These are phyloP conservation scores for Ustilago tritici DNA, from an alignment of 1,284 basidiomycete genomes.

Conservation along the genomic window DNA sequence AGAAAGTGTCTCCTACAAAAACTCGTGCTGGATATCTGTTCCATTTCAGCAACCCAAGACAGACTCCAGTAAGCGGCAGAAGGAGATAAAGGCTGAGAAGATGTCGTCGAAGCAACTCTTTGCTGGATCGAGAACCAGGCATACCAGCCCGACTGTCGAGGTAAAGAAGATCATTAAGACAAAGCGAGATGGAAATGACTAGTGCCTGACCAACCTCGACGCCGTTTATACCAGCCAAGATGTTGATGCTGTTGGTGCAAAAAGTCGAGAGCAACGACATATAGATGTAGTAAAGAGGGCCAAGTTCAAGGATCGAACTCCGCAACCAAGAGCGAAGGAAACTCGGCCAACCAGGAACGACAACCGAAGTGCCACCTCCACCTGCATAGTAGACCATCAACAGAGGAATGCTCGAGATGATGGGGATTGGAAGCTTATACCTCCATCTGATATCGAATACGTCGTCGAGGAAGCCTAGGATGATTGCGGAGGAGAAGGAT, in stretches of 20 bases:
- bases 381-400: slow-evolving; percentile 97
- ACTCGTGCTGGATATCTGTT: slow-evolving; percentile 84
- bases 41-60: slow-evolving; percentile 77
- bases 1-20: slow-evolving; percentile 97
- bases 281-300: slow-evolving; percentile 94
- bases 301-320: slow-evolving; percentile 88
- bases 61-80: slow-evolving; percentile 91
- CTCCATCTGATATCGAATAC: slow-evolving; percentile 99
- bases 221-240: slow-evolving; percentile 96
- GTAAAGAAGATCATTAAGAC: slow-evolving; percentile 91
- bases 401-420: slow-evolving; percentile 93
- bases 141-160: slow-evolving; percentile 55
- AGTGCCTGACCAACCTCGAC: slow-evolving; percentile 90
- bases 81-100: slow-evolving; percentile 96
- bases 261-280: slow-evolving; percentile 96
- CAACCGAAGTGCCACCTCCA: slow-evolving; percentile 90
- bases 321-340: slow-evolving; percentile 70
- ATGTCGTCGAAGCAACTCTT: slow-evolving; percentile 87
- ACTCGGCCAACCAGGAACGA: slow-evolving; percentile 77
- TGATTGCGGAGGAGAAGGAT: slow-evolving; percentile 88
- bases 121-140: slow-evolving; percentile 44
- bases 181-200: slow-evolving; percentile 89
- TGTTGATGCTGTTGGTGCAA: slow-evolving; percentile 98
- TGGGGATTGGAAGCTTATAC: slow-evolving; percentile 93
- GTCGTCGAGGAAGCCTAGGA: slow-evolving; percentile 96